phyloP scores from a whole-genome alignment of 306 rosid species.

The Gynostemma pentaphyllum region DNA sequence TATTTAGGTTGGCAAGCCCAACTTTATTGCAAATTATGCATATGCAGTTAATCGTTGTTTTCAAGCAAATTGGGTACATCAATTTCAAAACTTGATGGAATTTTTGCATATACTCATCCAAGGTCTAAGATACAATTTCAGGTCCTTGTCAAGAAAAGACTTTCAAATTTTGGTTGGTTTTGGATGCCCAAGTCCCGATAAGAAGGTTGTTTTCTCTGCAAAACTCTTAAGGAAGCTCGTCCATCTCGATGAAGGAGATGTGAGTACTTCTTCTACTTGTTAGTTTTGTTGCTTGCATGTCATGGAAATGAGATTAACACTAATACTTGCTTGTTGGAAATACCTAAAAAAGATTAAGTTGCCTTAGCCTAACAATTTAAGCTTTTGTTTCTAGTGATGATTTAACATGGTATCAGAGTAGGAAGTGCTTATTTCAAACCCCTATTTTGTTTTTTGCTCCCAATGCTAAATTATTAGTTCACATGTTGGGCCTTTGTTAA shows the following conservation, averaged over 20 bases:
- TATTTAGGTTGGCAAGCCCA: neutral
- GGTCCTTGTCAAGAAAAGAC: constrained; percentile 82
- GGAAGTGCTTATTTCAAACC: no score
- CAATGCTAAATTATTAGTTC: no score
- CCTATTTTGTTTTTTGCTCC: no score
- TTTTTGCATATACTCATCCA: neutral
- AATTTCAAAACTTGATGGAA: neutral
- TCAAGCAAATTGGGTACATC: neutral
- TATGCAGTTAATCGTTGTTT: neutral
- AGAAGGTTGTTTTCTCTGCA: constrained; percentile 81
- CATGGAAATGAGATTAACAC: neutral
- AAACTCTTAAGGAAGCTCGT: constrained; percentile 71
- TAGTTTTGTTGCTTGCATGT: neutral
- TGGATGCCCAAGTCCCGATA: constrained; percentile 83
- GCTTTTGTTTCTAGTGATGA: no score
- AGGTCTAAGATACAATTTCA: constrained; percentile 42
- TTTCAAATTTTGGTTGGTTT: constrained; percentile 83
- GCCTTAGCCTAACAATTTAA: no score
- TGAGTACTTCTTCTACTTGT: constrained; percentile 25
- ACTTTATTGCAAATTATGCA: neutral
- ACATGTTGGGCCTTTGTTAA: no score
- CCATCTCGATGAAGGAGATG: constrained; percentile 98
- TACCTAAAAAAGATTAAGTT: no score
- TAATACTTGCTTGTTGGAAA: no score
- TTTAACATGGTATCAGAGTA: no score